phyloP scores from a whole-genome alignment of 1,139 yeast genomes.

The Suhomyces atakaporum region DNA sequence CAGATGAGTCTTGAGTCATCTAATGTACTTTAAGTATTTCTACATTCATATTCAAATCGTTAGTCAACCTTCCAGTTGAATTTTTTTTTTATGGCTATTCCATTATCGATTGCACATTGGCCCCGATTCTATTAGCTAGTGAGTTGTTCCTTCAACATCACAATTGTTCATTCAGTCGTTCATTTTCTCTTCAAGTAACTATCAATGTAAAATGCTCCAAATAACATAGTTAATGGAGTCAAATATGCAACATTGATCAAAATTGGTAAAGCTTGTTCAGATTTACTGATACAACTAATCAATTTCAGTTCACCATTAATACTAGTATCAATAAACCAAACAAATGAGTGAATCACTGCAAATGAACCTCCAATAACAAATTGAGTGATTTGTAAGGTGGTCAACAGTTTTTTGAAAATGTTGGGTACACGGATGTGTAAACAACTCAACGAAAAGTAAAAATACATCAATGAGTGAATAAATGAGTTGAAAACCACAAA shows the following conservation, averaged over 20 bases:
- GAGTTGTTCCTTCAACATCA: no score
- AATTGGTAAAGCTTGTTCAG: conserved; percentile 66
- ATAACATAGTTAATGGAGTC: conserved; percentile 69
- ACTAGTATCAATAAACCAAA: conserved; percentile 56
- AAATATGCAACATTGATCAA: conserved; percentile 65
- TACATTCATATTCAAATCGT: no score
- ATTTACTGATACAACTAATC: conserved; percentile 56
- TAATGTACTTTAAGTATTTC: no score
- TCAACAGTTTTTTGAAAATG: conserved; percentile 58
- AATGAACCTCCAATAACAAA: conserved; percentile 71
- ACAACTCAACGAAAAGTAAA: conserved; percentile 66
- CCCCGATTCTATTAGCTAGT: no score
- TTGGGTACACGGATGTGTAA: conserved; percentile 62
- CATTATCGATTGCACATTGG: no score
- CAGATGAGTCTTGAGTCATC: no score
- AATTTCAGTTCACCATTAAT: conserved; percentile 21
- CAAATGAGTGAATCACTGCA: conserved; percentile 63
- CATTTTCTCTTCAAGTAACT: conserved; percentile 47
- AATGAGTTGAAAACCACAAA: conserved; percentile 79
- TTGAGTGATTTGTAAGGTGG: conserved; percentile 71
- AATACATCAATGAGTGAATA: conserved; percentile 76
- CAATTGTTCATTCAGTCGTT: no score
- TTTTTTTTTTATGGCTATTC: no score
- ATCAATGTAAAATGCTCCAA: conserved; percentile 70
- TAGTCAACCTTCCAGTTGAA: no score